These are phyloP conservation scores for Ogataea hybrid DNA, from an alignment of 1,139 yeast species.

Conservation along the genomic window DNA sequence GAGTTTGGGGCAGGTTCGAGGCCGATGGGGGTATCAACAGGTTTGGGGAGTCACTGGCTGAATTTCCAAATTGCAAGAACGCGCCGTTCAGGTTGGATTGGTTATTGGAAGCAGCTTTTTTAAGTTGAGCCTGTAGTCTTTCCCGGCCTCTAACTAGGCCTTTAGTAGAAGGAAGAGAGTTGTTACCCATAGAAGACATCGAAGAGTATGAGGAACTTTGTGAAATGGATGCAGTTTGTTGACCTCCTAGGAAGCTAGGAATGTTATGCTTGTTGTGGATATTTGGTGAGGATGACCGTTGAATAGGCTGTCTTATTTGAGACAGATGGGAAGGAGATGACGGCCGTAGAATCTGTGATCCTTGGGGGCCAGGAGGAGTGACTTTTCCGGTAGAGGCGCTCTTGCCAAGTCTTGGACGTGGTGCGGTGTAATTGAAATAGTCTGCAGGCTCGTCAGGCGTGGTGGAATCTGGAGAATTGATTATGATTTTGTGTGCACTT, in stretches of 20 bases:
- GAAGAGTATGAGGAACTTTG: conserved; percentile 8
- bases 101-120: conserved; percentile 16
- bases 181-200: conserved; percentile 1
- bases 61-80: conserved; percentile 14
- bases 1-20: conserved; percentile 21
- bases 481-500: conserved; percentile 12
- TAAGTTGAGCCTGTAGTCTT: conserved; percentile 21
- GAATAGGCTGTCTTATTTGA: conserved; percentile 11
- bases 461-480: conserved; percentile 16
- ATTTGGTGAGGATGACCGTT: conserved; percentile 13
- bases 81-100: conserved; percentile 12
- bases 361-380: conserved; percentile 1
- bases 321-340: conserved; percentile 10
- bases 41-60: conserved; percentile 2
- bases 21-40: conserved; percentile 4
- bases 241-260: conserved; percentile 3
- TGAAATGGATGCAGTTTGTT: background rate
- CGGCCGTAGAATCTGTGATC: conserved; percentile 9
- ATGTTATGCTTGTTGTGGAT: conserved; percentile 7
- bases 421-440: conserved; percentile 25
- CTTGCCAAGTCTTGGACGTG: conserved; percentile 20
- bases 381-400: conserved; percentile 9
- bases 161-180: conserved; percentile 7
- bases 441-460: conserved; percentile 14
- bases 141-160: conserved; percentile 22